Evolutionary conservation across 2,329 filamentous ascomycete genomes (phyloP).

Genomic region (Curvularia lunata): DNA sequence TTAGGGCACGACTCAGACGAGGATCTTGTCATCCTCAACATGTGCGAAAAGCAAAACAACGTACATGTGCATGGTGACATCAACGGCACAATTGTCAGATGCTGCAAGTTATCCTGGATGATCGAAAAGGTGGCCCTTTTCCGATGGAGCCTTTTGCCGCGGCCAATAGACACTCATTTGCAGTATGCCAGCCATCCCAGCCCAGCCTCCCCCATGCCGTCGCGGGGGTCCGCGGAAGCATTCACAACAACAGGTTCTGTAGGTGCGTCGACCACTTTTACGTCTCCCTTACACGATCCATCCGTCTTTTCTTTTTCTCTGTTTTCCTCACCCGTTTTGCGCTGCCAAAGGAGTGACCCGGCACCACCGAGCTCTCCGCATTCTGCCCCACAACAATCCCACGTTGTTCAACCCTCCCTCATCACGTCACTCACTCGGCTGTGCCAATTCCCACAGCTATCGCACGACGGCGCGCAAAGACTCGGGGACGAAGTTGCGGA

Average conservation of each 20-base stretch:
- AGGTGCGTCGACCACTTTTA: conserved; percentile 11
- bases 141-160: conserved; percentile 12
- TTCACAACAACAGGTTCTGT: conserved; percentile 14
- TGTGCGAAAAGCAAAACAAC: background rate
- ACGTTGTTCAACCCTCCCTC: conserved; percentile 13
- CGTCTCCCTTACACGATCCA: conserved; percentile 1
- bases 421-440: conserved; percentile 30
- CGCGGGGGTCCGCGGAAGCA: conserved; percentile 13
- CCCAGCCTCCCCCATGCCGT: conserved; percentile 8
- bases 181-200: conserved; percentile 7
- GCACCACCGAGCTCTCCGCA: conserved; percentile 26
- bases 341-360: conserved; percentile 2
- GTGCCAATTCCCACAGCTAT: conserved; percentile 4
- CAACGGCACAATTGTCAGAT: conserved; percentile 5
- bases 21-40: background rate
- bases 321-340: background rate
- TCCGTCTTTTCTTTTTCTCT: background rate
- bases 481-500: background rate
- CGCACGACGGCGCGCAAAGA: conserved; percentile 12
- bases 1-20: background rate
- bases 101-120: background rate
- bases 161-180: conserved; percentile 14
- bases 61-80: background rate
- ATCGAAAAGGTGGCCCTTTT: conserved; percentile 3
- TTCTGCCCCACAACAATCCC: conserved; percentile 16